phyloP scores from a whole-genome alignment of 345 rosid genomes.

The Pistacia integerrima region DNA sequence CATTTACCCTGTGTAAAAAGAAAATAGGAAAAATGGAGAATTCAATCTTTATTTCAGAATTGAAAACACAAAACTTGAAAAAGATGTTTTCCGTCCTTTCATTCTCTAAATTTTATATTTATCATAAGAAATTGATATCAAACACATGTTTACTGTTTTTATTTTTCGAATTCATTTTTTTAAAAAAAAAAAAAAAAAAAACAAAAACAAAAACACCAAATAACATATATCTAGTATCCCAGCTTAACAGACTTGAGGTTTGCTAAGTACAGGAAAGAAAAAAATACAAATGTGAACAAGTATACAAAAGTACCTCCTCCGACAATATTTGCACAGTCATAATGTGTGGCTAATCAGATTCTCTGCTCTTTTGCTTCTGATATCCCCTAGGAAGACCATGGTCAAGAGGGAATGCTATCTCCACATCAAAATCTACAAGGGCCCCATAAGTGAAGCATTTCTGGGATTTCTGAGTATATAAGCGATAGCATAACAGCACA shows the following conservation, averaged over 20 bases:
- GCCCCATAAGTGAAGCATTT: conserved; percentile 62
- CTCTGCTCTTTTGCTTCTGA: conserved; percentile 57
- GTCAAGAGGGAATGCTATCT: conserved; percentile 59
- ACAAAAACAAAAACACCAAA: not conserved
- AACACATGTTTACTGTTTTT: no score
- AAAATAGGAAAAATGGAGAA: no score
- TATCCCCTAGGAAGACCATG: conserved; percentile 60
- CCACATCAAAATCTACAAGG: conserved; percentile 60
- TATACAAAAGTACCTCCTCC: conserved; percentile 41
- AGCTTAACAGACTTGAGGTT: not conserved
- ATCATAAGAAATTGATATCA: no score
- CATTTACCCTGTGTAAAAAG: no score
- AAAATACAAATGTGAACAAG: not conserved
- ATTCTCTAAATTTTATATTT: no score
- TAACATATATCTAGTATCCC: not conserved
- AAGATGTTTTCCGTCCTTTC: no score
- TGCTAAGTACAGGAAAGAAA: not conserved
- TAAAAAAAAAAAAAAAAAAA: not conserved
- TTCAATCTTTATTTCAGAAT: no score
- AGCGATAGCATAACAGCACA: conserved; percentile 59
- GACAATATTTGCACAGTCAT: conserved; percentile 49
- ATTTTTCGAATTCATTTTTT: not conserved
- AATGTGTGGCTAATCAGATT: conserved; percentile 58
- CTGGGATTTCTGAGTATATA: conserved; percentile 58
- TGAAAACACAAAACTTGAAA: no score